Conservation (phyloP, 2,329 filamentous ascomycete species). For the Phoma sp. region DNA sequence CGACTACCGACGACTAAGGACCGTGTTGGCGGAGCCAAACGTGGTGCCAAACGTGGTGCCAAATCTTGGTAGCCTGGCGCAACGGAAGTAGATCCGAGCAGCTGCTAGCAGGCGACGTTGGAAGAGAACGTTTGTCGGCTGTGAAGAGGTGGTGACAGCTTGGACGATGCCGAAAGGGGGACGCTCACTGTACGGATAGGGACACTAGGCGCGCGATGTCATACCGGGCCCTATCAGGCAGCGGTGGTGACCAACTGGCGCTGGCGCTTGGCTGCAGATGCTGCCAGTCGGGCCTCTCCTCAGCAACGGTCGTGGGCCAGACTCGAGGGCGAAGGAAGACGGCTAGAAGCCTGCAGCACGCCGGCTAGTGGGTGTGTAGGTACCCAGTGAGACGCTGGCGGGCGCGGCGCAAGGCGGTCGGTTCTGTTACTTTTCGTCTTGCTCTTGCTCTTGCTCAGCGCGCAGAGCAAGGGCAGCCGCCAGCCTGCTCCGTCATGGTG, state of each 20-base stretch:
- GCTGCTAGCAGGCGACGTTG: conserved; percentile 25
- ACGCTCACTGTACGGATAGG: conserved; percentile 1
- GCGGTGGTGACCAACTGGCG: conserved; percentile 9
- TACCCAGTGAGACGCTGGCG: conserved; percentile 22
- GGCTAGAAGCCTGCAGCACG: conserved; percentile 26
- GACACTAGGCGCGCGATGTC: background rate
- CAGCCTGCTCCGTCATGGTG: conserved; percentile 19
- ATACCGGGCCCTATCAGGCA: conserved; percentile 2
- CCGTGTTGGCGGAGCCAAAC: conserved; percentile 28
- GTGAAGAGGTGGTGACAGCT: conserved; percentile 5
- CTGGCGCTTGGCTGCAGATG: background rate
- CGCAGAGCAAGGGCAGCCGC: conserved; percentile 17
- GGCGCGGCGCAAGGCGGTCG: conserved; percentile 20
- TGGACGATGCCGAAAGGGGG: background rate
- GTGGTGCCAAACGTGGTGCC: conserved; percentile 3
- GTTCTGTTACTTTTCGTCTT: too few species aligned
- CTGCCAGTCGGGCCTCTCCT: background rate
- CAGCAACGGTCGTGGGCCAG: conserved; percentile 10
- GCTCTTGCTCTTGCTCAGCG: background rate
- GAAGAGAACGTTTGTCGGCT: conserved; percentile 21
- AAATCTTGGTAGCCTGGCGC: conserved; percentile 28
- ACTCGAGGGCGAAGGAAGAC: conserved; percentile 21
- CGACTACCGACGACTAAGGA: conserved; percentile 21
- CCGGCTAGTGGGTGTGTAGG: conserved; percentile 20
- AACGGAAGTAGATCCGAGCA: conserved; percentile 33